Percentiles rank a stretch among this genome's conserved stretches.
Conservation (phyloP, 805 yeast species). For the Metschnikowia reukaufii region DNA sequence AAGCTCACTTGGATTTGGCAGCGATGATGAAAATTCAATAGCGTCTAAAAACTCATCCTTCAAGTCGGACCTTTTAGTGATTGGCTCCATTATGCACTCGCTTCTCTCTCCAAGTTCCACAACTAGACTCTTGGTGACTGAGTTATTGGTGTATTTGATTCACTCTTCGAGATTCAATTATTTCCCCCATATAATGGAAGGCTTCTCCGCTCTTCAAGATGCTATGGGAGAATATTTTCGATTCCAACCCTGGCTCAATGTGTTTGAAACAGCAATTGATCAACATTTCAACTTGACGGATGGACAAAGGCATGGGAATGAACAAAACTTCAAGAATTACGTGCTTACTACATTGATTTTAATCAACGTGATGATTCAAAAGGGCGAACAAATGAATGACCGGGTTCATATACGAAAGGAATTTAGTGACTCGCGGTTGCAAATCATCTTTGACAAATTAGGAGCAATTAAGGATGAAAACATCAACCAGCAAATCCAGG, state of each 20-base stretch:
- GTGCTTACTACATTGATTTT: conserved; percentile 37
- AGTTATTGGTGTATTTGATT: conserved; percentile 38
- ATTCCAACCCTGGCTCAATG: conserved; percentile 43
- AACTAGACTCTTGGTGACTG: conserved; percentile 42
- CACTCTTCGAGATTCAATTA: conserved; percentile 23
- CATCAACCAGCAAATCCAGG: conserved; percentile 38
- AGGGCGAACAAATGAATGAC: conserved; percentile 26
- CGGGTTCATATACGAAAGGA: conserved; percentile 37
- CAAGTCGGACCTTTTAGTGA: conserved; percentile 32
- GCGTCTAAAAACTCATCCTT: conserved; percentile 9
- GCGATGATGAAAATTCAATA: conserved; percentile 12
- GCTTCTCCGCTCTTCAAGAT: conserved; percentile 36
- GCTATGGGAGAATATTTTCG: conserved; percentile 33
- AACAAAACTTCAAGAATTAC: conserved; percentile 31
- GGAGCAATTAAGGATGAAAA: conserved; percentile 30
- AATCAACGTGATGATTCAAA: conserved; percentile 34
- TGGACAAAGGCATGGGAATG: conserved; percentile 15
- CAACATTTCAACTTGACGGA: conserved; percentile 24
- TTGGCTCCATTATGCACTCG: conserved; percentile 38
- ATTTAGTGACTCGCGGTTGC: conserved; percentile 35
- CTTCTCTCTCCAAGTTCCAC: conserved; percentile 41
- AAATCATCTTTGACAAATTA: conserved; percentile 37
- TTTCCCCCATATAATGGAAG: conserved; percentile 29
- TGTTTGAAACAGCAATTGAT: conserved; percentile 37
- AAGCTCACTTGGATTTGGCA: conserved; percentile 5